A percentile compares a stretch with the other conserved stretches of the same genome.
Evolutionary conservation across 257 asterid genomes (phyloP).

Genomic region (Solanum dulcamara): DNA sequence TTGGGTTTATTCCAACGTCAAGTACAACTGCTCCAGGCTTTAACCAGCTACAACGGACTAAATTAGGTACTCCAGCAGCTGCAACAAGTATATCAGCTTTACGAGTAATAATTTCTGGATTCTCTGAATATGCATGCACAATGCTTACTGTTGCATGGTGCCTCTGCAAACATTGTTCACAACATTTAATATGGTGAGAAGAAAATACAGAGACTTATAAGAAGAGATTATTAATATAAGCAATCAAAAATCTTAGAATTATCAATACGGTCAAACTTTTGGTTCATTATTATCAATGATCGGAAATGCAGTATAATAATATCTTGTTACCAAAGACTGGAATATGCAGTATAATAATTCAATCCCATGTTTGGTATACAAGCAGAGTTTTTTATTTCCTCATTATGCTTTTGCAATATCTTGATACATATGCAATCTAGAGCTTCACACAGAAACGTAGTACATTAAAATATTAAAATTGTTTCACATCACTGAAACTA

Average conservation of each 20-base stretch:
- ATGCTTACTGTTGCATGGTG: conserved; percentile 82
- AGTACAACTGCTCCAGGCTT: conserved; percentile 80
- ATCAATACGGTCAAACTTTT: neutral
- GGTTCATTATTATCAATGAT: neutral
- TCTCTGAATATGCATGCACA: conserved; percentile 49
- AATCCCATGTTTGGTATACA: neutral
- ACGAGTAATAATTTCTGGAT: conserved; percentile 54
- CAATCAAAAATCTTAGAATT: neutral
- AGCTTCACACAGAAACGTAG: neutral
- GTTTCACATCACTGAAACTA: neutral
- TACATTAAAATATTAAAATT: neutral
- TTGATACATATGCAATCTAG: neutral
- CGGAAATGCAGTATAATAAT: neutral
- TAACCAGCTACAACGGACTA: conserved; percentile 80
- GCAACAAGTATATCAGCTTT: conserved; percentile 79
- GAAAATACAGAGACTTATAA: neutral
- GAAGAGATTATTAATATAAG: neutral
- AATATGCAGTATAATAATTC: neutral
- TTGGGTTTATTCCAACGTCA: conserved; percentile 79
- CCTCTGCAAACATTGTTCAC: conserved; percentile 39
- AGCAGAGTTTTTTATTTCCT: neutral
- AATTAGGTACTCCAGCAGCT: conserved; percentile 82
- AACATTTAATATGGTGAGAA: neutral
- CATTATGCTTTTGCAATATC: neutral
- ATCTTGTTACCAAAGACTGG: neutral